phyloP scores from a whole-genome alignment of 1,139 yeast species.

The Saccharomyces pastorianus region DNA sequence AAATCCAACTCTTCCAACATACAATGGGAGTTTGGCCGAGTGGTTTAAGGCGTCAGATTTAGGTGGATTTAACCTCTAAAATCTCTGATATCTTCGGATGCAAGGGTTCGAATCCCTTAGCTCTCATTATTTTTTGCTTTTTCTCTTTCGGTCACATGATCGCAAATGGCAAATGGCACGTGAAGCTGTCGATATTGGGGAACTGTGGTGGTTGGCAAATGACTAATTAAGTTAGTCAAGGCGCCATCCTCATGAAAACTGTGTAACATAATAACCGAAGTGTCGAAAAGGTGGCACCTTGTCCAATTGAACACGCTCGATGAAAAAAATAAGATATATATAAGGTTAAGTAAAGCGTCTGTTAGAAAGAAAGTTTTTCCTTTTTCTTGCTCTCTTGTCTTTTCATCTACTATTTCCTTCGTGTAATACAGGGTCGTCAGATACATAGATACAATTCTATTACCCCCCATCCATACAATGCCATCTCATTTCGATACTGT shows the following conservation, averaged over 20 bases:
- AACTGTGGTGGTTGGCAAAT: background rate
- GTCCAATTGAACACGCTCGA: background rate
- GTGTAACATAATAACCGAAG: background rate
- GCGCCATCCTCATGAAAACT: background rate
- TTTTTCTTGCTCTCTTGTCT: background rate
- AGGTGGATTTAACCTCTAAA: constrained; percentile 7
- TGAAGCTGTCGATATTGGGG: background rate
- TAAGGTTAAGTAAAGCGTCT: background rate
- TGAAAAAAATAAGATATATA: background rate
- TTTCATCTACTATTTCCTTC: background rate
- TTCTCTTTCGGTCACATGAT: background rate
- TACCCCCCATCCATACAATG: constrained; percentile 16
- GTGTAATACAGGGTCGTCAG: background rate
- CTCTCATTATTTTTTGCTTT: constrained; percentile 6
- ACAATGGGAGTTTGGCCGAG: constrained; percentile 8
- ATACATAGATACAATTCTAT: background rate
- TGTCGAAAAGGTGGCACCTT: background rate
- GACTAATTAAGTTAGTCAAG: background rate
- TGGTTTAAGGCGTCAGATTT: constrained; percentile 10
- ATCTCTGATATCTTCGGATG: constrained; percentile 9
- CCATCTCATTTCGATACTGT: constrained; percentile 77
- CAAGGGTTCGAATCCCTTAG: constrained; percentile 9
- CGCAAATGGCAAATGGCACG: background rate
- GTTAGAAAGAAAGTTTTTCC: background rate
- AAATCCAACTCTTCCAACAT: constrained; percentile 7